Base-by-base conservation (phyloP, 306 rosid genomes). In the Geum urbanum region DNA sequence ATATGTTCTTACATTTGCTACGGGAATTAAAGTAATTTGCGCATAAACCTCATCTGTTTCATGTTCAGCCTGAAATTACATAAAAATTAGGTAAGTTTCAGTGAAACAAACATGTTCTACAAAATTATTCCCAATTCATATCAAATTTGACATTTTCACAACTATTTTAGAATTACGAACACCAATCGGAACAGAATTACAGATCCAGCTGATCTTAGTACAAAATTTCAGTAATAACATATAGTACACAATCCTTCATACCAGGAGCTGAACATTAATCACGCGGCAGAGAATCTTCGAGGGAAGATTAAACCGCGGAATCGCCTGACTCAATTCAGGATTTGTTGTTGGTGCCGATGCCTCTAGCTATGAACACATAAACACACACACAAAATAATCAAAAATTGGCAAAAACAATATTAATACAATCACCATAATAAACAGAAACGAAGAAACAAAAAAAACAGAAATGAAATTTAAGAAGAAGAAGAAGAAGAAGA, bases 11-110 rank as follows among this genome's bases (percentile, higher is more conserved):
- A 94, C 98, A 81, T 72, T 50, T 70, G 74, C 50, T 35, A 88
- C 98, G 9, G 98, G 98, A 20, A 87, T 65, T 77, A 94, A 84
- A 72, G 96, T 83, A 35, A 90, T 88, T 62, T 84, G 95, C 3
- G 95, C 95, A 63, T 90, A 90, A 76, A 86, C 96, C 84, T 91
- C 97, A 46, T 94, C 98, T 2, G 98, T 83, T 72, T 94, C 98
- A 77, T 77, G 95, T 76, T 94, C 98, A 16, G 96, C 98, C 98
- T 94, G 80, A 51, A 76, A 75, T 79, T 60, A 11, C 20, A 18
- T 43, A 78, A 75, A 40, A 84, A 4, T 12, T 19, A 12, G 46
- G 39, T 81, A 66, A 83, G 78, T 19, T 27, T 55, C 43, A 64
- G 13, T 41, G 24, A 35, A 48, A 45, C 7, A 49, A 18, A 68